Conservation (phyloP, 352 stramenopile species). For the Phytophthora sansomeana region DNA sequence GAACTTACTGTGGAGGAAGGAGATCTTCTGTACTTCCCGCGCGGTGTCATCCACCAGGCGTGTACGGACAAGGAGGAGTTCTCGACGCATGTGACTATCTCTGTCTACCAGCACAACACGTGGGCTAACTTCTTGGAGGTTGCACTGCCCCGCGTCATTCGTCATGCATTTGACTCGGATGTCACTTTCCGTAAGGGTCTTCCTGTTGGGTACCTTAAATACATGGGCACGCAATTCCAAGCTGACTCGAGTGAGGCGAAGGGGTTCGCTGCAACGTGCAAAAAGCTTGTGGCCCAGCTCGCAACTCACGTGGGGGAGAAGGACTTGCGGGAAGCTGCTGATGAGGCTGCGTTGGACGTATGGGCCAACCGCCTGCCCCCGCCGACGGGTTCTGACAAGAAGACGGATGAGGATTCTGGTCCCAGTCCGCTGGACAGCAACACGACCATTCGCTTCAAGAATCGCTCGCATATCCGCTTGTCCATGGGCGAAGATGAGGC, state of each 20-base stretch:
- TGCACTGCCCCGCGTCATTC: slow-evolving; percentile 76
- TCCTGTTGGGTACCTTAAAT: slow-evolving; percentile 76
- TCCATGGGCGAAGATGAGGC: slow-evolving; percentile 67
- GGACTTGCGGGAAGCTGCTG: slow-evolving; percentile 75
- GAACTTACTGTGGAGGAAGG: slow-evolving; percentile 86
- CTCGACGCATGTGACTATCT: slow-evolving; percentile 90
- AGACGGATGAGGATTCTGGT: slow-evolving; percentile 29
- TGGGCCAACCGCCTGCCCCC: slow-evolving; percentile 80
- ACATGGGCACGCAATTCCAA: slow-evolving; percentile 75
- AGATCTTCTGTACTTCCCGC: slow-evolving; percentile 88
- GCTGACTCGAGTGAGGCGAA: slow-evolving; percentile 49
- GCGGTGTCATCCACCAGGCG: slow-evolving; percentile 83
- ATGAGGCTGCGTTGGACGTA: slow-evolving; percentile 82
- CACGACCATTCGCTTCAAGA: slow-evolving; percentile 64
- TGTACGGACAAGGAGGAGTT: slow-evolving; percentile 79
- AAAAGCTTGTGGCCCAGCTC: slow-evolving; percentile 63
- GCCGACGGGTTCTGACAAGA: slow-evolving; percentile 1
- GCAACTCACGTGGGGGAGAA: slow-evolving; percentile 48
- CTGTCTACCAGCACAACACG: slow-evolving; percentile 89
- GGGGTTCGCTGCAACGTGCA: slow-evolving; percentile 55
- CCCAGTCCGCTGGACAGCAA: slow-evolving; percentile 59
- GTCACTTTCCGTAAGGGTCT: slow-evolving; percentile 77
- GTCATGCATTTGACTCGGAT: slow-evolving; percentile 81
- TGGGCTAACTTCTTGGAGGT: slow-evolving; percentile 91
- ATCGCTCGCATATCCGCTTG: slow-evolving; percentile 75